Evolutionary conservation across 352 stramenopile species (phyloP), one percentile per base, ranked within the genome.

Genomic region (Aphanomyces stellatus): DNA sequence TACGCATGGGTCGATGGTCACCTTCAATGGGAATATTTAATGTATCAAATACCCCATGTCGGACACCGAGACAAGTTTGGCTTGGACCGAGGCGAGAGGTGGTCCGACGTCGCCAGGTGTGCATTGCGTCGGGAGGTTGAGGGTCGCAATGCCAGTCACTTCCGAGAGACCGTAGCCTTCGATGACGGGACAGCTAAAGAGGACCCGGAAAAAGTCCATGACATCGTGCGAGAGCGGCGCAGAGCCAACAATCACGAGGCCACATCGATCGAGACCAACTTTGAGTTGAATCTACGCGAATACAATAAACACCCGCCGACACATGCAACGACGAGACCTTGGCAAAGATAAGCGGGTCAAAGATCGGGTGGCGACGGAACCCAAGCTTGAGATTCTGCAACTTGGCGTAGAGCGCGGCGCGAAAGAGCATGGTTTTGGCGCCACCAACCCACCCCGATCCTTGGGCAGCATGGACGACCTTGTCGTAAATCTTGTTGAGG

Each of bases 141-240:
- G 75, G 7, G 72, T 75, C 25, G 79, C 79, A 19, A 76, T 69
- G 0, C 73, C 77, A 4, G 61, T 74, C 0, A 74, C 77, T 55
- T 99, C 96, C 0, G 94, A 98, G 69, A 98, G 85, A 6, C 96
- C 96, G 69, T 99, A 98, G 35, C 93, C 96, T 73, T 98, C 92
- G 1, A 97, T 72, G 7, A 99, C 88, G 1, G 84, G 80, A 19
- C 87, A 84, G 62, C 86, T 90, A 28, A 99, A 87, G 31, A 98
- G 78, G 56, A 95, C 88, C 51, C 95, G 82, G 71, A 98, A 92
- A 71, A 98, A 98, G 46, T 88, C 88, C 76, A 98, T 96, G 27
- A 98, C 92, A 27, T 95, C 88, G 37, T 84, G 74, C 19, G 88
- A 87, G 37, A 99, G 77, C 0, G 96, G 95, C 7, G 96, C 96